Evolutionary conservation across 768 basidiomycete genomes (phyloP).

Genomic region (Lactarius sanguifluus): DNA sequence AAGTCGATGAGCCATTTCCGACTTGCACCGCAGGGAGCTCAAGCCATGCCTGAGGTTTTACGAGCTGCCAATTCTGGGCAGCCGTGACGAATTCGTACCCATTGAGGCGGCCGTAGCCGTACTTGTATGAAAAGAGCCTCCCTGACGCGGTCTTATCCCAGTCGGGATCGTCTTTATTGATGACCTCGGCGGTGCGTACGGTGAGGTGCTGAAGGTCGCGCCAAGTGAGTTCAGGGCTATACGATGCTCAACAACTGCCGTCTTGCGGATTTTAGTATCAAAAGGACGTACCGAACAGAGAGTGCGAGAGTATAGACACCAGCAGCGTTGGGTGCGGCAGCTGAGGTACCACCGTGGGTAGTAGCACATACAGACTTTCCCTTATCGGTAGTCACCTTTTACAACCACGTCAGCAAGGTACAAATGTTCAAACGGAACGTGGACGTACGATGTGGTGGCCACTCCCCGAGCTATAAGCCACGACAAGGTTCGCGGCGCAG

Average conservation of each 20-base stretch:
- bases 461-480: conserved; percentile 93
- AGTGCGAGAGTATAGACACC: conserved; percentile 92
- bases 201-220: conserved; percentile 92
- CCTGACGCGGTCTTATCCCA: conserved; percentile 85
- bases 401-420: conserved; percentile 27
- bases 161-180: conserved; percentile 90
- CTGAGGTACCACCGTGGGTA: conserved; percentile 93
- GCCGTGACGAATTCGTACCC: conserved; percentile 79
- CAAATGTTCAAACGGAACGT: conserved; percentile 11
- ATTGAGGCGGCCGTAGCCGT: conserved; percentile 89
- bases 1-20: conserved; percentile 57
- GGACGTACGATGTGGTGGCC: conserved; percentile 86
- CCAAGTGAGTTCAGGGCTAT: conserved; percentile 92
- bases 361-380: conserved; percentile 80
- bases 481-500: conserved; percentile 97
- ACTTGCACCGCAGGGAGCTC: conserved; percentile 71
- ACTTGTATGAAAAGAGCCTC: conserved; percentile 82
- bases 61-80: conserved; percentile 78
- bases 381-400: conserved; percentile 90
- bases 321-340: conserved; percentile 94
- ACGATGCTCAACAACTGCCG: conserved; percentile 20
- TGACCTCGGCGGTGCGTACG: conserved; percentile 67
- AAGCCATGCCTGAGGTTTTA: conserved; percentile 94
- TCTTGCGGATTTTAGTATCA: neutral
- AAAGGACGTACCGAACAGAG: conserved; percentile 65